phyloP scores from a whole-genome alignment of 352 stramenopile genomes.

The Phytophthora nicotianae region DNA sequence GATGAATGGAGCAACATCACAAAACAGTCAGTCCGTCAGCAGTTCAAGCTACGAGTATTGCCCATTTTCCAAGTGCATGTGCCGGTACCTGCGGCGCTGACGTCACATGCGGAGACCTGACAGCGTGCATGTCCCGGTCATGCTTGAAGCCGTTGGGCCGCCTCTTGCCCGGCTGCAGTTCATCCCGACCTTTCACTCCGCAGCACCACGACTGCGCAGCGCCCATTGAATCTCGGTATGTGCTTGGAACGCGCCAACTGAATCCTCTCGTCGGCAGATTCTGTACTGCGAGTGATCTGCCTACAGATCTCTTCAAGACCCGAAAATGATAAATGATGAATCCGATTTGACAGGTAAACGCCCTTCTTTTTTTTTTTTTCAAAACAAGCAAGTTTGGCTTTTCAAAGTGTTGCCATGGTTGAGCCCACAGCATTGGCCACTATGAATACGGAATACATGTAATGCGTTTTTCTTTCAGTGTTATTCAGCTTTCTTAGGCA shows the following conservation, averaged over 20 bases:
- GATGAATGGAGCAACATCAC: neutral
- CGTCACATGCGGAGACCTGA: slow-evolving; percentile 29
- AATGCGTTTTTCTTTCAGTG: too few relatives aligned
- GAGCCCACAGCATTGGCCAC: too few relatives aligned
- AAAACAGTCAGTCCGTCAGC: neutral
- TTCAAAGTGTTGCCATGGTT: too few relatives aligned
- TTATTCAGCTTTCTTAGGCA: too few relatives aligned
- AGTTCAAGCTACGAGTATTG: neutral
- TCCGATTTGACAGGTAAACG: slow-evolving; percentile 13
- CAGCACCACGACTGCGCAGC: slow-evolving; percentile 62
- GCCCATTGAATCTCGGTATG: slow-evolving; percentile 35
- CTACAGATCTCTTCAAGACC: slow-evolving; percentile 13
- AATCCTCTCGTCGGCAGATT: slow-evolving; percentile 18
- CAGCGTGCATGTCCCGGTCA: slow-evolving; percentile 34
- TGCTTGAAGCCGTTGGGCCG: slow-evolving; percentile 51
- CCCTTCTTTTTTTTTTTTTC: neutral
- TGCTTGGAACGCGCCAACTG: neutral
- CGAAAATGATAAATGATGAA: slow-evolving; percentile 16
- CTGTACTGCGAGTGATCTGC: slow-evolving; percentile 26
- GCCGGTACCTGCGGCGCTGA: slow-evolving; percentile 44
- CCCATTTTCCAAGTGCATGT: neutral
- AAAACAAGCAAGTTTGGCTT: too few relatives aligned
- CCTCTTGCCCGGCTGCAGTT: slow-evolving; percentile 51
- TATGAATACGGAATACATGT: too few relatives aligned
- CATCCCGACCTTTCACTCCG: slow-evolving; percentile 41